Percentiles rank a stretch among this genome's conserved stretches.
Conservation (phyloP, 192 early-diverging fungal genomes). For the Mycoemilia scoparia region DNA sequence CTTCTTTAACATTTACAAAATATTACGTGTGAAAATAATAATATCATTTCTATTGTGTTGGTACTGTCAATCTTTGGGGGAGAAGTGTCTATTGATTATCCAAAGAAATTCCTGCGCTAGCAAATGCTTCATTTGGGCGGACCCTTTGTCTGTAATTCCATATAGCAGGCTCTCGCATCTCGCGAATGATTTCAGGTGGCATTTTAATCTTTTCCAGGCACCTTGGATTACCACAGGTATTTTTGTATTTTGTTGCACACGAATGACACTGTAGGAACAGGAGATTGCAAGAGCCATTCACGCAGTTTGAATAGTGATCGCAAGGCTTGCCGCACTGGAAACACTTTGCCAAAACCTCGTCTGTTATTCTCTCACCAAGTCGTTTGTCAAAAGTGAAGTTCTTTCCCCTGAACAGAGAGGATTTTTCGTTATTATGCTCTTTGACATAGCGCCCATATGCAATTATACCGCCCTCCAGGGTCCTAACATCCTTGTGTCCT, state of each 20-base stretch:
- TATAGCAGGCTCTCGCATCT: slow-evolving; percentile 11
- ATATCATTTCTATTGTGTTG: too few relatives aligned
- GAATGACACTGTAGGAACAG: slow-evolving; percentile 47
- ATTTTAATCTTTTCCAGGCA: slow-evolving; percentile 18
- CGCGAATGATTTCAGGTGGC: slow-evolving; percentile 19
- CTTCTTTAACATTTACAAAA: too few relatives aligned
- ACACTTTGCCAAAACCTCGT: slow-evolving; percentile 44
- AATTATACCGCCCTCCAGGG: slow-evolving; percentile 53
- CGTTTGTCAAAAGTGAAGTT: slow-evolving; percentile 75
- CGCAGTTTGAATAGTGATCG: slow-evolving; percentile 49
- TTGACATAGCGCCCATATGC: slow-evolving; percentile 49
- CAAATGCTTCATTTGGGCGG: slow-evolving; percentile 20
- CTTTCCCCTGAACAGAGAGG: slow-evolving; percentile 49
- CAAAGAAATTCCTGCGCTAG: not conserved
- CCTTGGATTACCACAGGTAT: slow-evolving; percentile 16
- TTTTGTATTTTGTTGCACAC: slow-evolving; percentile 24
- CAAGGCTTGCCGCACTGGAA: slow-evolving; percentile 48
- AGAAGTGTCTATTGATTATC: too few relatives aligned
- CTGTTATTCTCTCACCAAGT: slow-evolving; percentile 42
- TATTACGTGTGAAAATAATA: too few relatives aligned
- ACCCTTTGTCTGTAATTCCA: slow-evolving; percentile 20
- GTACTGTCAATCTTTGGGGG: too few relatives aligned
- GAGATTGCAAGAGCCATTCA: slow-evolving; percentile 49
- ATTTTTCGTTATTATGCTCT: slow-evolving; percentile 7
- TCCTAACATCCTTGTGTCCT: slow-evolving; percentile 45